Evolutionary conservation across 495 filamentous ascomycete species (phyloP).

Genomic region (Aspergillus cristatus): DNA sequence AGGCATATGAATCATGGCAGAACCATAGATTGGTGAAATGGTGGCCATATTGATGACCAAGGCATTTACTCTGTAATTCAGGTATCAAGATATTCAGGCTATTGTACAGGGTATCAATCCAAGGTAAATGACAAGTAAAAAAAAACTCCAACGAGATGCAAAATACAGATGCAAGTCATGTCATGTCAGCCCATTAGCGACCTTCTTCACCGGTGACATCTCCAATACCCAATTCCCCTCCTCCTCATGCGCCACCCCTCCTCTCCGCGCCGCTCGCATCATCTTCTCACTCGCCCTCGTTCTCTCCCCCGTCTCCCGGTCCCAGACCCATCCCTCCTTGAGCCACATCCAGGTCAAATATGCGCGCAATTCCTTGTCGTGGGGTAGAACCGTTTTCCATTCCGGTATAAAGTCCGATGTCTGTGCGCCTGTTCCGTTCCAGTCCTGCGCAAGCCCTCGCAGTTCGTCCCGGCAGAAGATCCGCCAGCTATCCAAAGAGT

Average conservation of each 20-base stretch:
- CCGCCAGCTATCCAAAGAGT: conserved; percentile 86
- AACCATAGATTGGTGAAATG: too few species aligned
- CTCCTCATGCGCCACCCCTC: conserved; percentile 55
- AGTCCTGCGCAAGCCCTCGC: conserved; percentile 50
- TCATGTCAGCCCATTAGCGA: conserved; percentile 17
- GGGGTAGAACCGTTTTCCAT: conserved; percentile 79
- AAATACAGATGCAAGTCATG: too few species aligned
- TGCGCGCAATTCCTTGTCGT: conserved; percentile 82
- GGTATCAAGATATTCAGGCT: too few species aligned
- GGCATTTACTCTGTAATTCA: too few species aligned
- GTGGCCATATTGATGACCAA: too few species aligned
- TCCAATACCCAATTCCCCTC: conserved; percentile 38
- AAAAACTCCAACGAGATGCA: too few species aligned
- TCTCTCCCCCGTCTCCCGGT: conserved; percentile 59
- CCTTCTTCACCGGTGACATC: conserved; percentile 29
- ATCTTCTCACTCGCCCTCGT: conserved; percentile 45
- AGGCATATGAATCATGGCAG: too few species aligned
- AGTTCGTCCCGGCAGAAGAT: conserved; percentile 86
- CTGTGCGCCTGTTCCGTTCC: conserved; percentile 41
- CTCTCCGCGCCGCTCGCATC: conserved; percentile 48
- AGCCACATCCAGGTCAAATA: conserved; percentile 90
- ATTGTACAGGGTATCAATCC: too few species aligned
- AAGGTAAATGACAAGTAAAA: too few species aligned
- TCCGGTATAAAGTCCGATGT: conserved; percentile 42
- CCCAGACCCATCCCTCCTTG: conserved; percentile 75